A percentile compares a stretch with the other conserved stretches of the same genome.
Conservation (phyloP, 2,329 filamentous ascomycete genomes). For the Colletotrichum echinochloae region DNA sequence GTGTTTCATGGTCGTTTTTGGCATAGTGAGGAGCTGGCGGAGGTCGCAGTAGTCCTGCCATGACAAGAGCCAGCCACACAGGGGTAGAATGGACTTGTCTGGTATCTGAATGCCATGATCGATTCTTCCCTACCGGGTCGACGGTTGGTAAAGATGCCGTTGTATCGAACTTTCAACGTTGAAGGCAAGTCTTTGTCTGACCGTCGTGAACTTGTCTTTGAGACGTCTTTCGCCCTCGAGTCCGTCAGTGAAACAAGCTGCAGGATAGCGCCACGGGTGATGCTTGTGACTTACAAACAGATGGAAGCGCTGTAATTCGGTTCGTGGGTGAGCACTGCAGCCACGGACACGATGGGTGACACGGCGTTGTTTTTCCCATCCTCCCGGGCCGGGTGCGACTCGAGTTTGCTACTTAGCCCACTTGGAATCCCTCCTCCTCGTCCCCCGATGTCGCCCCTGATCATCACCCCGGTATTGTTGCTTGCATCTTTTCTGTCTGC, state of each 20-base stretch:
- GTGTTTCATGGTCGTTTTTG: constrained; percentile 5
- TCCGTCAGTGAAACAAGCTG: background rate
- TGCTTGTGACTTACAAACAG: background rate
- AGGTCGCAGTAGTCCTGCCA: background rate
- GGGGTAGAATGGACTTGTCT: background rate
- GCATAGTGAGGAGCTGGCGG: background rate
- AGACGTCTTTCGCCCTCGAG: background rate
- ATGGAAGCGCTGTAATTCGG: background rate
- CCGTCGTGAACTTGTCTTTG: background rate
- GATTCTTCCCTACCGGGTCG: background rate
- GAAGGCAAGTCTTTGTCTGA: constrained; percentile 4
- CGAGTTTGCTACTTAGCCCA: constrained; percentile 14
- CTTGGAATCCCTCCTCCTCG: background rate
- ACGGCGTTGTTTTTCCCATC: constrained; percentile 6
- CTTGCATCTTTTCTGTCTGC: background rate
- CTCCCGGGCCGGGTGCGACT: background rate
- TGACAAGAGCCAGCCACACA: background rate
- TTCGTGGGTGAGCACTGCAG: constrained; percentile 6
- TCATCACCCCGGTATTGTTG: background rate
- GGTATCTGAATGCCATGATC: background rate
- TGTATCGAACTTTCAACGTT: background rate
- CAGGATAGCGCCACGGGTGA: background rate
- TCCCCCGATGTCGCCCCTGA: background rate
- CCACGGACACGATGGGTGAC: constrained; percentile 4
- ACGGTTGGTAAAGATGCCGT: background rate